A percentile compares a stretch with the other conserved stretches of the same genome.
Evolutionary conservation across 768 basidiomycete species (phyloP).

Genomic region (Suillus weaverae): DNA sequence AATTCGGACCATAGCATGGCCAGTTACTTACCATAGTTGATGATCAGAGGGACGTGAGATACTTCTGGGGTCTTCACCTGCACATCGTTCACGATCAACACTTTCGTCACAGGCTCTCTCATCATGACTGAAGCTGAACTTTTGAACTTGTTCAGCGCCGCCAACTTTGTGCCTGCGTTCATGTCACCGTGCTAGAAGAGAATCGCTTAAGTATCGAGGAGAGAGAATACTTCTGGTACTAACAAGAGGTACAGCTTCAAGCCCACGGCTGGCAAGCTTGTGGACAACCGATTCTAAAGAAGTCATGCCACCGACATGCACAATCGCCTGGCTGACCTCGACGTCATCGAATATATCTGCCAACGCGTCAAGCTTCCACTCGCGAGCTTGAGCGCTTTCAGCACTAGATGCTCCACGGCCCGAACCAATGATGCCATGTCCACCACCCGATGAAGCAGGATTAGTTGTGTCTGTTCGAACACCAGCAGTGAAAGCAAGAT

Average conservation of each 20-base stretch:
- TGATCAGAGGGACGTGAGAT: slow-evolving; percentile 85
- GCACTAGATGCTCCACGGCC: slow-evolving; percentile 81
- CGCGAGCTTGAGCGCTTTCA: slow-evolving; percentile 81
- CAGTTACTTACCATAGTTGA: slow-evolving; percentile 79
- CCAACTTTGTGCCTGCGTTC: slow-evolving; percentile 78
- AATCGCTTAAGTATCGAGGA: slow-evolving; percentile 15
- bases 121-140: slow-evolving; percentile 52
- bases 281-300: slow-evolving; percentile 87
- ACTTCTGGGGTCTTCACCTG: slow-evolving; percentile 90
- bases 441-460: slow-evolving; percentile 46
- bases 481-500: slow-evolving; percentile 90
- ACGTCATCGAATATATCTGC: slow-evolving; percentile 89
- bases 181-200: slow-evolving; percentile 82
- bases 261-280: slow-evolving; percentile 79
- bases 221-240: slow-evolving; percentile 32
- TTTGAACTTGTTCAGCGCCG: slow-evolving; percentile 84
- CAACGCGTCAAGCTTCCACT: slow-evolving; percentile 94
- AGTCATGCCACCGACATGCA: slow-evolving; percentile 87
- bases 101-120: slow-evolving; percentile 67
- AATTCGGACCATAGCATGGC: background rate
- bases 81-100: slow-evolving; percentile 92
- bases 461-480: slow-evolving; percentile 59
- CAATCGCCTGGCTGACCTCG: slow-evolving; percentile 76
- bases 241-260: slow-evolving; percentile 89
- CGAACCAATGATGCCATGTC: slow-evolving; percentile 89